Evolutionary conservation across 2,329 filamentous ascomycete species (phyloP).

Genomic region (Fusarium palustre): DNA sequence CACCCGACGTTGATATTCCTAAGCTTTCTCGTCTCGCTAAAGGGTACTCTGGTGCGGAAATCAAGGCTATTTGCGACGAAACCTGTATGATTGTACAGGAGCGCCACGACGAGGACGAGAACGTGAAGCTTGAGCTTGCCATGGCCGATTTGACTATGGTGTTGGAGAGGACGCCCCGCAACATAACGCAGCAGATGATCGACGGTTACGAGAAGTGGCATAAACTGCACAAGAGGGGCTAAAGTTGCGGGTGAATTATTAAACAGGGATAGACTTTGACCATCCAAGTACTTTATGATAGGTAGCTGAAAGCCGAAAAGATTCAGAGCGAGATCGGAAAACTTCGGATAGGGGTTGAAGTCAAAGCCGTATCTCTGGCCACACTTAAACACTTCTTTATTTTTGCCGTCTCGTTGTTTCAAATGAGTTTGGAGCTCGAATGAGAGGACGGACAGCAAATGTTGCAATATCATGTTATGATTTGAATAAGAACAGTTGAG

Average conservation of each 20-base stretch:
- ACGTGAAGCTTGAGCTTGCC: slow-evolving; percentile 50
- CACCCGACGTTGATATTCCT: slow-evolving; percentile 72
- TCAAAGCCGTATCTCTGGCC: slow-evolving; percentile 65
- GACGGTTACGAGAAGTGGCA: slow-evolving; percentile 69
- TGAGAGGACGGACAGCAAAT: background rate
- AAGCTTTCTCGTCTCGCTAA: slow-evolving; percentile 73
- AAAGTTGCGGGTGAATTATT: background rate
- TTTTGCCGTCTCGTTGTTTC: slow-evolving; percentile 55
- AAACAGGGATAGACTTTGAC: slow-evolving; percentile 46
- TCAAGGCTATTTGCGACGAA: slow-evolving; percentile 66
- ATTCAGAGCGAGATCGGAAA: slow-evolving; percentile 76
- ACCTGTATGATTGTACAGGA: slow-evolving; percentile 59
- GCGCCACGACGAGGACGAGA: slow-evolving; percentile 48
- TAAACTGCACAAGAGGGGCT: slow-evolving; percentile 51
- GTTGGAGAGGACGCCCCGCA: slow-evolving; percentile 61
- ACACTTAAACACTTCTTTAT: slow-evolving; percentile 66
- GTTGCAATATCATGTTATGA: background rate
- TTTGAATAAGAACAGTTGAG: background rate
- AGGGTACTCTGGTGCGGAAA: slow-evolving; percentile 88
- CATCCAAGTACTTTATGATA: slow-evolving; percentile 84
- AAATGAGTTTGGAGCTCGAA: too few species aligned
- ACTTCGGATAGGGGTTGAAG: slow-evolving; percentile 93
- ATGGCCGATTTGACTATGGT: slow-evolving; percentile 60
- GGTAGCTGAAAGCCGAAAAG: slow-evolving; percentile 79
- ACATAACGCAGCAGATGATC: slow-evolving; percentile 71